These are phyloP conservation scores for Pythium chondricola DNA, from an alignment of 352 stramenopile genomes.

Conservation along the genomic window DNA sequence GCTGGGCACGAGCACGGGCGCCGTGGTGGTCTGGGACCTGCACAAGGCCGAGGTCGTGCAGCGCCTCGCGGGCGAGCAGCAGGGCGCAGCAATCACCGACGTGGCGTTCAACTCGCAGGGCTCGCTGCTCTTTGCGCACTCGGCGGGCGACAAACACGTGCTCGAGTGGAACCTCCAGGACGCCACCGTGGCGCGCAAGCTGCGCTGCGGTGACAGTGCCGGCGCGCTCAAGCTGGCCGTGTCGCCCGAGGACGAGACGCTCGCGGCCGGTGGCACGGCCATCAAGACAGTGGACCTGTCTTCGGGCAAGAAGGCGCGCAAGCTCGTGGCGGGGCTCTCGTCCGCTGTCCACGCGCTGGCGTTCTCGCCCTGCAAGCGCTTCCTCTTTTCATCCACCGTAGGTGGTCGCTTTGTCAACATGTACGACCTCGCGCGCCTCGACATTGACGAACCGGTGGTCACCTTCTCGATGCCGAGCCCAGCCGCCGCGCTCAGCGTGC, in stretches of 20 bases:
- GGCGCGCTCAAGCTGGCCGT: slow-evolving; percentile 63
- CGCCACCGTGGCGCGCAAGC: slow-evolving; percentile 49
- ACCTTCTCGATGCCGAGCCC: slow-evolving; percentile 75
- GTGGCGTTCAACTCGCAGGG: slow-evolving; percentile 70
- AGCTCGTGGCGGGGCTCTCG: slow-evolving; percentile 65
- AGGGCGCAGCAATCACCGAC: slow-evolving; percentile 42
- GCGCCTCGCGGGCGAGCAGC: slow-evolving; percentile 45
- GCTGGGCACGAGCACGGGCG: slow-evolving; percentile 62
- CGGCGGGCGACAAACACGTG: slow-evolving; percentile 64
- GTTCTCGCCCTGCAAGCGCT: slow-evolving; percentile 59
- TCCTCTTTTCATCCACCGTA: slow-evolving; percentile 65
- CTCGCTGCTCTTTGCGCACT: slow-evolving; percentile 55
- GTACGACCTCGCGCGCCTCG: slow-evolving; percentile 60
- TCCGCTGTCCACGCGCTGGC: slow-evolving; percentile 64
- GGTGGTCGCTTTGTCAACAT: slow-evolving; percentile 78
- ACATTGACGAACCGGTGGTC: slow-evolving; percentile 59
- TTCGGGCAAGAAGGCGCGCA: slow-evolving; percentile 75
- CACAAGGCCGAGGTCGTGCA: slow-evolving; percentile 55
- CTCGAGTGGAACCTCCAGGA: slow-evolving; percentile 70
- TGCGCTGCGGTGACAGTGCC: slow-evolving; percentile 43
- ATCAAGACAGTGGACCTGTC: slow-evolving; percentile 72
- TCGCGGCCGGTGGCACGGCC: slow-evolving; percentile 53
- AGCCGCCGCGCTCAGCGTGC: slow-evolving; percentile 38
- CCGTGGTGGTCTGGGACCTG: slow-evolving; percentile 69
- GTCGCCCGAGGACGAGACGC: slow-evolving; percentile 50